These are phyloP conservation scores for Solanum stenotomum DNA, from an alignment of 257 asterid species.

Conservation along the genomic window DNA sequence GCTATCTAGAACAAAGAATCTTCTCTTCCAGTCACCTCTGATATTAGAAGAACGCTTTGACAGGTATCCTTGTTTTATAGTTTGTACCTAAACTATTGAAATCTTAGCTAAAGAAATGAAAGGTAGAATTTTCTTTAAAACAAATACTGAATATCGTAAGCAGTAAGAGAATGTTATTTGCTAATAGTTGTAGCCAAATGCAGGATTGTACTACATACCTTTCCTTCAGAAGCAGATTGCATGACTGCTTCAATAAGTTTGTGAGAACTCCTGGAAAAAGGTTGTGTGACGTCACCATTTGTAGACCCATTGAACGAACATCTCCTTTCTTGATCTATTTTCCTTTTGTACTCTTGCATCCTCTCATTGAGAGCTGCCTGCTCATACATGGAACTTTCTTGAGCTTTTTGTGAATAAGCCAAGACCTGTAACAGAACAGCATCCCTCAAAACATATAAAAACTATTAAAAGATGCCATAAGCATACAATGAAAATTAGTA, in stretches of 20 bases:
- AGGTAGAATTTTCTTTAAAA: not conserved
- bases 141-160: not conserved
- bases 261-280: slow-evolving; percentile 51
- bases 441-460: not conserved
- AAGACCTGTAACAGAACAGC: slow-evolving; percentile 41
- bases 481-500: not conserved
- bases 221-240: slow-evolving; percentile 77
- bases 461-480: not conserved
- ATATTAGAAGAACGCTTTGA: slow-evolving; percentile 69
- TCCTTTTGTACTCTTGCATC: slow-evolving; percentile 64
- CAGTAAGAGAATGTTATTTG: not conserved
- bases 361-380: slow-evolving; percentile 67
- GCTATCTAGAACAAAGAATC: slow-evolving; percentile 64
- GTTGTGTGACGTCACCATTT: slow-evolving; percentile 35
- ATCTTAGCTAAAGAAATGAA: slow-evolving; percentile 27
- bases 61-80: slow-evolving; percentile 75
- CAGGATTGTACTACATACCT: slow-evolving; percentile 34
- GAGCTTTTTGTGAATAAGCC: slow-evolving; percentile 72
- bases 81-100: slow-evolving; percentile 84
- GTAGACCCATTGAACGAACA: slow-evolving; percentile 36
- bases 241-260: slow-evolving; percentile 79
- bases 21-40: slow-evolving; percentile 94
- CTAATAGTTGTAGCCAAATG: not conserved
- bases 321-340: slow-evolving; percentile 56
- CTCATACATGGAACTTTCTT: slow-evolving; percentile 62